These are phyloP conservation scores for Harrya chromipes DNA, from an alignment of 768 basidiomycete species.

Conservation along the genomic window DNA sequence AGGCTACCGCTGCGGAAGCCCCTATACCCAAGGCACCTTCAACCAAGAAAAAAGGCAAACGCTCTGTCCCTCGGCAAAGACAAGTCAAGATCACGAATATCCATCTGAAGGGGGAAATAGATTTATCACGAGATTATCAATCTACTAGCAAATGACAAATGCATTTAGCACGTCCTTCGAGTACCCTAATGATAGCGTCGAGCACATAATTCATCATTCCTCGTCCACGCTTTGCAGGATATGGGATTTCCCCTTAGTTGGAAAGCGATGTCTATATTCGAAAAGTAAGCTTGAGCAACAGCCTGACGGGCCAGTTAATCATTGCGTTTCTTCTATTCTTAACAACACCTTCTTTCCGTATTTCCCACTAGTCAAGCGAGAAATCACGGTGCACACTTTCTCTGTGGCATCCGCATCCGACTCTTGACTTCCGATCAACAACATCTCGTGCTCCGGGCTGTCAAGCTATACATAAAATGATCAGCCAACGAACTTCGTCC, in stretches of 20 bases:
- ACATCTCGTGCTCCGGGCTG: conserved; percentile 66
- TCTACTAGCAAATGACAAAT: conserved; percentile 16
- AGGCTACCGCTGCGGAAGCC: conserved; percentile 68
- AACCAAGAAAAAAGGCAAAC: conserved; percentile 81
- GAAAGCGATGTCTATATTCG: too few relatives aligned
- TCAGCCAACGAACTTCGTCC: conserved; percentile 2
- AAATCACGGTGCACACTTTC: conserved; percentile 34
- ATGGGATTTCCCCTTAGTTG: background rate
- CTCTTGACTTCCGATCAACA: conserved; percentile 44
- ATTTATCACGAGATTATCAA: conserved; percentile 73
- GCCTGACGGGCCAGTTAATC: background rate
- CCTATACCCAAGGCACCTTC: conserved; percentile 52
- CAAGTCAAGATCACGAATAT: conserved; percentile 85
- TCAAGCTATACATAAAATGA: conserved; percentile 45
- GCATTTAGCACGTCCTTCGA: background rate
- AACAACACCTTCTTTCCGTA: conserved; percentile 52
- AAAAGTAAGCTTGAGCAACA: too few relatives aligned
- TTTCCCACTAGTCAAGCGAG: conserved; percentile 34
- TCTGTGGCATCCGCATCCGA: conserved; percentile 37
- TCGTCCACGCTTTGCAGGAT: background rate
- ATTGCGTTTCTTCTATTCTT: conserved; percentile 32
- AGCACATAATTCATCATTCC: background rate
- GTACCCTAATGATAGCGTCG: background rate
- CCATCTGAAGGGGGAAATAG: conserved; percentile 83
- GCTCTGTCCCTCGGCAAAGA: conserved; percentile 67